Evolutionary conservation across 2,329 filamentous ascomycete genomes (phyloP).

Genomic region (Nemania sp.): DNA sequence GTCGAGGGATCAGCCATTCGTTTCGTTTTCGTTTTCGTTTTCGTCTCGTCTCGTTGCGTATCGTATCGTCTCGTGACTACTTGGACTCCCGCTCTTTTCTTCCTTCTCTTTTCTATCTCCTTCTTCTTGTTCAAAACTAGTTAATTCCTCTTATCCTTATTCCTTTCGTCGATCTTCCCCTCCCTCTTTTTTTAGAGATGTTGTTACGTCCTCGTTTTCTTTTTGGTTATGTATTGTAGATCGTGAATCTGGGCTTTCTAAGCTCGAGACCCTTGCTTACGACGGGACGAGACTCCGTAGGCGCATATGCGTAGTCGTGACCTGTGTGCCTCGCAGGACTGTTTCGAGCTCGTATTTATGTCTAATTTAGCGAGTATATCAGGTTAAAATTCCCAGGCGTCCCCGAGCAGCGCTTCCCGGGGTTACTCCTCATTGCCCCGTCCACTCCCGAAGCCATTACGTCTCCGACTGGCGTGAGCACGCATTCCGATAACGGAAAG

Average conservation of each 20-base stretch:
- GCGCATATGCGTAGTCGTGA: too few relatives aligned
- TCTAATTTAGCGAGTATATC: too few relatives aligned
- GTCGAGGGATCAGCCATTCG: slow-evolving; percentile 59
- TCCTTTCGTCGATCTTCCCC: too few relatives aligned
- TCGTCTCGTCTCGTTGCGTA: background rate
- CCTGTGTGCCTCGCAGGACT: too few relatives aligned
- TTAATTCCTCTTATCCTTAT: background rate
- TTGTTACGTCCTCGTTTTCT: too few relatives aligned
- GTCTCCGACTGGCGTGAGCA: background rate
- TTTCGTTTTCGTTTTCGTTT: background rate
- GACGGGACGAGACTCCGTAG: too few relatives aligned
- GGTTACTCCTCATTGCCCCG: background rate
- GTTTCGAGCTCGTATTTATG: too few relatives aligned
- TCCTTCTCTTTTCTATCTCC: background rate
- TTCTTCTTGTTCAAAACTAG: too few relatives aligned
- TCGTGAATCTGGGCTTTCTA: too few relatives aligned
- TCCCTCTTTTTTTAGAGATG: too few relatives aligned
- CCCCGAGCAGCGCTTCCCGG: background rate
- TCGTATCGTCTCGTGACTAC: background rate
- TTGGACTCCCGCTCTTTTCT: background rate
- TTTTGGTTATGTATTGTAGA: too few relatives aligned
- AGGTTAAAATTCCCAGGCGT: background rate
- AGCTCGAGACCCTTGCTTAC: too few relatives aligned
- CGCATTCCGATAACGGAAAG: slow-evolving; percentile 21
- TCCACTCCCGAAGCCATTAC: background rate